Percentiles rank a stretch among this genome's conserved stretches.
Evolutionary conservation across 768 basidiomycete species (phyloP).

Genomic region (Termitomyces sp.): DNA sequence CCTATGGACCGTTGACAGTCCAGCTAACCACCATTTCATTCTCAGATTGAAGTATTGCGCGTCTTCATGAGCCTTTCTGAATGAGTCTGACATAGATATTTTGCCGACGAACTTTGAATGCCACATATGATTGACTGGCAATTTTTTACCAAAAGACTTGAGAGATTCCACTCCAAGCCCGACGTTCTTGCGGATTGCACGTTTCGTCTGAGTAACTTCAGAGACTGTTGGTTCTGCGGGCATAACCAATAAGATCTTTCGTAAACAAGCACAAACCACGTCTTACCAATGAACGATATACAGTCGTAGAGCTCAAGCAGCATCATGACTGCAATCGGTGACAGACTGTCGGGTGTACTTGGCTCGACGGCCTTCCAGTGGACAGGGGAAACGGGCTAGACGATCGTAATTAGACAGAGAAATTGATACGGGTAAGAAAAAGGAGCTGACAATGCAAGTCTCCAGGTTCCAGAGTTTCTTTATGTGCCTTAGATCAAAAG

Average conservation of each 20-base stretch:
- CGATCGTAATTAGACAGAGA: neutral
- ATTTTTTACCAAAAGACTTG: neutral
- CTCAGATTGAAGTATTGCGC: neutral
- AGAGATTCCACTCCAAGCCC: neutral
- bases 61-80: slow-evolving; percentile 1
- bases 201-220: neutral
- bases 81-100: neutral
- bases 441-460: slow-evolving; percentile 10
- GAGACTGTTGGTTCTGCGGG: neutral
- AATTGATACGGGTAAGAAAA: neutral
- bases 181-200: neutral
- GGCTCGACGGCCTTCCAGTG: slow-evolving; percentile 14
- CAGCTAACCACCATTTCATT: slow-evolving; percentile 4
- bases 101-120: neutral
- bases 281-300: slow-evolving; percentile 14
- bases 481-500: slow-evolving; percentile 11
- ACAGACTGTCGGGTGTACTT: slow-evolving; percentile 8
- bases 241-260: neutral
- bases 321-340: slow-evolving; percentile 12
- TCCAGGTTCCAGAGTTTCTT: slow-evolving; percentile 16
- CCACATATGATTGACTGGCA: neutral
- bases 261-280: neutral
- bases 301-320: slow-evolving; percentile 11
- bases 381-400: slow-evolving; percentile 14
- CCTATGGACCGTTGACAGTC: neutral